These are phyloP conservation scores for Boletellus deceptivus DNA, from an alignment of 1,284 basidiomycete genomes.

Conservation along the genomic window DNA sequence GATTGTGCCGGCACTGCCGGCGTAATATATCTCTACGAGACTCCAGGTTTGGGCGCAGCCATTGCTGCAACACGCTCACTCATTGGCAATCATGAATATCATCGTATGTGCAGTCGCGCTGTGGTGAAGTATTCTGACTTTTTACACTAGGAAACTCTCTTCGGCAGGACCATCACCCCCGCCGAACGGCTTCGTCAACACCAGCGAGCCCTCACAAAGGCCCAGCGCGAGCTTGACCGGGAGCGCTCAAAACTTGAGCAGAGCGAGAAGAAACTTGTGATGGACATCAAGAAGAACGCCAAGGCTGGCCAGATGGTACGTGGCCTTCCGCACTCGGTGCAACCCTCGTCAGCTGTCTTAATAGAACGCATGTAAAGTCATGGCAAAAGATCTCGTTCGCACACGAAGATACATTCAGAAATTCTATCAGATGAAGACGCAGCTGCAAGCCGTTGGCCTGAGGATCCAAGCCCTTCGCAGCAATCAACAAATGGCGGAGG, in stretches of 20 bases:
- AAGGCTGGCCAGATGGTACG: conserved; percentile 93
- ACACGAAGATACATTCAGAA: conserved; percentile 96
- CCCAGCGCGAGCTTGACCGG: conserved; percentile 95
- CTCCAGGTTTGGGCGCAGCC: conserved; percentile 13
- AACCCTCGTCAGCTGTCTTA: conserved; percentile 17
- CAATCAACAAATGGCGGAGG: conserved; percentile 99
- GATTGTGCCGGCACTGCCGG: neutral
- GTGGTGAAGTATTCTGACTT: conserved; percentile 6
- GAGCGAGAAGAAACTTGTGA: conserved; percentile 91
- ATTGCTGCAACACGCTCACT: conserved; percentile 12
- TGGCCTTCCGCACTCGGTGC: conserved; percentile 1
- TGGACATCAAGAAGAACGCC: conserved; percentile 96
- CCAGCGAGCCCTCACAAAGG: conserved; percentile 93
- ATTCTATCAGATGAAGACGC: conserved; percentile 98
- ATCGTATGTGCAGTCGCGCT: conserved; percentile 48
- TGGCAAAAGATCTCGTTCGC: conserved; percentile 97
- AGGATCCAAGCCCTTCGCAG: conserved; percentile 95
- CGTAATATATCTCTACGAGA: neutral
- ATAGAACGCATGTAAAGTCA: conserved; percentile 97
- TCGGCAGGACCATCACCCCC: conserved; percentile 91
- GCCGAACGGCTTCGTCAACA: conserved; percentile 96
- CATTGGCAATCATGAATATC: conserved; percentile 61
- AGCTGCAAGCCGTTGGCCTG: conserved; percentile 93
- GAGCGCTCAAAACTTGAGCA: conserved; percentile 93
- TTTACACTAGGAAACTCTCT: conserved; percentile 77